Evolutionary conservation across 768 basidiomycete species (phyloP).

Genomic region (Porphyrellus cyaneotinctus): DNA sequence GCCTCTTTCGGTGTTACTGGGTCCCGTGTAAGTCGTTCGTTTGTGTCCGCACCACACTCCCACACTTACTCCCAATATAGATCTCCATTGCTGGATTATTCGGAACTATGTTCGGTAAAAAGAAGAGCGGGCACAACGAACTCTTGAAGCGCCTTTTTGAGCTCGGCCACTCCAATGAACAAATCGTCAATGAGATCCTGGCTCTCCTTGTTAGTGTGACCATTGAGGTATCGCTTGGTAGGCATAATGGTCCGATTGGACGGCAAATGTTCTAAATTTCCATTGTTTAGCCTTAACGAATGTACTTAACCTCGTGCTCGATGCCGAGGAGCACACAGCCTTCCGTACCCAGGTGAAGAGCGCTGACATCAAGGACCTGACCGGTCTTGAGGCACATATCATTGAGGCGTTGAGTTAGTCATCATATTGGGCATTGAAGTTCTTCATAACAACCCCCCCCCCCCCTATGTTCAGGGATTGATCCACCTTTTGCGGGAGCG

Average conservation of each 20-base stretch:
- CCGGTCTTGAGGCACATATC: slow-evolving; percentile 50
- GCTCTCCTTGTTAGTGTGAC: slow-evolving; percentile 66
- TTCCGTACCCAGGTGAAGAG: slow-evolving; percentile 35
- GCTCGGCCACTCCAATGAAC: slow-evolving; percentile 53
- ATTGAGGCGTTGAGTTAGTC: slow-evolving; percentile 67
- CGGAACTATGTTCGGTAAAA: slow-evolving; percentile 46
- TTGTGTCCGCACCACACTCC: not conserved
- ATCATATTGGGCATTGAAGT: not conserved
- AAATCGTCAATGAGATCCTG: slow-evolving; percentile 64
- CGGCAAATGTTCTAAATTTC: not conserved
- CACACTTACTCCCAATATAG: slow-evolving; percentile 12
- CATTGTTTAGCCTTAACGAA: slow-evolving; percentile 54
- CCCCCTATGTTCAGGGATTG: slow-evolving; percentile 46
- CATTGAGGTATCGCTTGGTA: slow-evolving; percentile 68
- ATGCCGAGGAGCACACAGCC: slow-evolving; percentile 39
- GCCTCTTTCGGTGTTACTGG: slow-evolving; percentile 39
- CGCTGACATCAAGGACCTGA: slow-evolving; percentile 33
- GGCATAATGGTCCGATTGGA: slow-evolving; percentile 7
- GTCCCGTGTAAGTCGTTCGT: slow-evolving; percentile 37
- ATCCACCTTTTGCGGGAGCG: slow-evolving; percentile 68
- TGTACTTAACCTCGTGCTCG: slow-evolving; percentile 60
- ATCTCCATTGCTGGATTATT: slow-evolving; percentile 39
- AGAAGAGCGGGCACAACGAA: slow-evolving; percentile 41
- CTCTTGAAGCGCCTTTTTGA: slow-evolving; percentile 55
- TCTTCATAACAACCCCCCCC: slow-evolving; percentile 6